Evolutionary conservation across 129 eudicot species (phyloP), one percentile per base, ranked within the genome.

Genomic region (Saposhnikovia divaricata): DNA sequence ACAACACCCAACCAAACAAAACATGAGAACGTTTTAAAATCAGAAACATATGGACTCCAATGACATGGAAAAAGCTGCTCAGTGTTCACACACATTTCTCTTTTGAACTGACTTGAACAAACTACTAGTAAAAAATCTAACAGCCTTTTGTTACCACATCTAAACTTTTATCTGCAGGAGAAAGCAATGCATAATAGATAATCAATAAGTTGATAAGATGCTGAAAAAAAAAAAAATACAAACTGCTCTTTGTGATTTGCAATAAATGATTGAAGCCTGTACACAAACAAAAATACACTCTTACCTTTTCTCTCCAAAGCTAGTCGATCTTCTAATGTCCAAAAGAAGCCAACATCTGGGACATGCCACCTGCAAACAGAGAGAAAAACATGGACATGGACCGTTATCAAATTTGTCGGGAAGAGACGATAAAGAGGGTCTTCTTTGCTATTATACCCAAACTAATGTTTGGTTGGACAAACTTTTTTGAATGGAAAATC

Each of bases 351-450:
- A 61, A 61, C 70, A 61, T 61, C 2, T 3, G 71, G 71, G 39
- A 25, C 18, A 28, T 63, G 39, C 71, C 71, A 63, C 71, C 71
- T 63, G 38, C 34, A 63, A 27, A 11, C 9, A 63, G 39, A 27
- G 71, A 27, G 39, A 18, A 63, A 63, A 25, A 63, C 71, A 63
- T 63, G 71, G 71, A 28, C 71, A 63, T 63, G 71, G 71, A 28
- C 71, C 71, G 10, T 27, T 63, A 27, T 63, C 39, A 61, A 25
- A n/a, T 61, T 61, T 61, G 37, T 61, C 34, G 2, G 23, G 12
- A 57, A 59, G 14, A 59, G 70, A 61, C 1, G 9, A 53, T 25
- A 61, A 61, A n/a, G 37, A n/a, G 38, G 70, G 37, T n/a, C 70
- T n/a, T 61, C 70, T 61, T 61, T 61, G 70, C 70, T 61, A 61